These are phyloP conservation scores for Eremothecium cymbalariae DNA, from an alignment of 1,139 yeast species.

Conservation along the genomic window DNA sequence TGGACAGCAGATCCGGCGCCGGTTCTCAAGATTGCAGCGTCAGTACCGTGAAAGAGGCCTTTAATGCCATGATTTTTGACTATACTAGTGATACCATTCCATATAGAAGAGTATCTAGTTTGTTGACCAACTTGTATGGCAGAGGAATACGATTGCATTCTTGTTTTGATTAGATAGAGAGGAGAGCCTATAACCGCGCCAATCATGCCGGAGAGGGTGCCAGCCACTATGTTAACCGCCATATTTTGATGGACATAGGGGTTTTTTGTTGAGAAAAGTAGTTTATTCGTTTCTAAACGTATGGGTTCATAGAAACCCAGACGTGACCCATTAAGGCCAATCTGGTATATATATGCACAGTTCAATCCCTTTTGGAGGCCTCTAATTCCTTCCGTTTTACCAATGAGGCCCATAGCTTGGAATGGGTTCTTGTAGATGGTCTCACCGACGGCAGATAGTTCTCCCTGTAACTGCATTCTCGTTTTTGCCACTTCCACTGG, in stretches of 20 bases:
- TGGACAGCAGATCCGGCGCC: conserved; percentile 96
- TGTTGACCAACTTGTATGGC: conserved; percentile 77
- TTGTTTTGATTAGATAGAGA: conserved; percentile 79
- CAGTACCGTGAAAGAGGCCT: conserved; percentile 85
- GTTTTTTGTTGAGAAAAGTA: conserved; percentile 47
- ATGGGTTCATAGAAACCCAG: conserved; percentile 90
- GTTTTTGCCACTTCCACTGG: conserved; percentile 93
- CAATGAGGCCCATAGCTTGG: conserved; percentile 75
- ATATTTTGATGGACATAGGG: conserved; percentile 49
- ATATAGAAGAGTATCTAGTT: conserved; percentile 66
- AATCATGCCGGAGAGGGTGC: conserved; percentile 75
- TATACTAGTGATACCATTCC: conserved; percentile 60
- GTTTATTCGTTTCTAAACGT: conserved; percentile 49
- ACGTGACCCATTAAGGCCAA: conserved; percentile 88
- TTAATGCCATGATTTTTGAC: conserved; percentile 59
- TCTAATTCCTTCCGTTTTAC: conserved; percentile 69
- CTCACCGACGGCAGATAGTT: conserved; percentile 51
- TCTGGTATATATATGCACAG: conserved; percentile 79
- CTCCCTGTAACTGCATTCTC: conserved; percentile 95
- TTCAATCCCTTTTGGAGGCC: conserved; percentile 85
- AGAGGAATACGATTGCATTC: conserved; percentile 85
- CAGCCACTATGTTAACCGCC: conserved; percentile 66
- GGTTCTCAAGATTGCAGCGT: conserved; percentile 88
- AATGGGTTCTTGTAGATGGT: conserved; percentile 69
- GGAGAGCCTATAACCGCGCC: conserved; percentile 93